A percentile compares a stretch with the other conserved stretches of the same genome.
phyloP scores from a whole-genome alignment of 2,329 filamentous ascomycete species.

The Capronia americana region DNA sequence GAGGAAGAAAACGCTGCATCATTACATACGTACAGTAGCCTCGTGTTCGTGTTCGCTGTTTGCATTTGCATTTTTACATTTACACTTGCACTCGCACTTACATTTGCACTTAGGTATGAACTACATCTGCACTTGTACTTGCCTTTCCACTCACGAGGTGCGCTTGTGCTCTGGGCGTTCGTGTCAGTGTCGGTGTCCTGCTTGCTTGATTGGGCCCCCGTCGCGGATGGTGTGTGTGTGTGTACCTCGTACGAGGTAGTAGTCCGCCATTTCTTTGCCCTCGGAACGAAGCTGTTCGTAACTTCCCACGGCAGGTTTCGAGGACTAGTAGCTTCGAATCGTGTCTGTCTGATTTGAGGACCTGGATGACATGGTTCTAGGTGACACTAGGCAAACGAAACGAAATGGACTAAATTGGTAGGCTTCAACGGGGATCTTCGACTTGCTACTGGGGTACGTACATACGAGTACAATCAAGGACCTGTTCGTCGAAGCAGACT shows the following conservation, averaged over 20 bases:
- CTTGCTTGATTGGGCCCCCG: not conserved
- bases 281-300: not conserved
- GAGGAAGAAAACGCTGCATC: not conserved
- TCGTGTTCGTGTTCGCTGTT: not conserved
- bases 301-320: not conserved
- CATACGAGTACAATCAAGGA: not conserved
- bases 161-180: not conserved
- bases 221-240: not conserved
- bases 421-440: not conserved
- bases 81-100: not conserved
- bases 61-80: not conserved
- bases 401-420: not conserved
- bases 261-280: not conserved
- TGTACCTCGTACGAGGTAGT: too few relatives aligned
- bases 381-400: not conserved
- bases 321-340: not conserved
- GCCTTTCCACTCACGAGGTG: too few relatives aligned
- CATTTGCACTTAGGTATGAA: too few relatives aligned
- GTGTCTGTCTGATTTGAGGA: too few relatives aligned
- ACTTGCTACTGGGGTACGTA: too few relatives aligned
- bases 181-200: not conserved
- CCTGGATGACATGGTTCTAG: not conserved
- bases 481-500: not conserved
- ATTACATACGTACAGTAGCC: not conserved
- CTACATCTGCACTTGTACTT: too few relatives aligned